phyloP scores from a whole-genome alignment of 306 rosid genomes.

The Gillenia trifoliata region DNA sequence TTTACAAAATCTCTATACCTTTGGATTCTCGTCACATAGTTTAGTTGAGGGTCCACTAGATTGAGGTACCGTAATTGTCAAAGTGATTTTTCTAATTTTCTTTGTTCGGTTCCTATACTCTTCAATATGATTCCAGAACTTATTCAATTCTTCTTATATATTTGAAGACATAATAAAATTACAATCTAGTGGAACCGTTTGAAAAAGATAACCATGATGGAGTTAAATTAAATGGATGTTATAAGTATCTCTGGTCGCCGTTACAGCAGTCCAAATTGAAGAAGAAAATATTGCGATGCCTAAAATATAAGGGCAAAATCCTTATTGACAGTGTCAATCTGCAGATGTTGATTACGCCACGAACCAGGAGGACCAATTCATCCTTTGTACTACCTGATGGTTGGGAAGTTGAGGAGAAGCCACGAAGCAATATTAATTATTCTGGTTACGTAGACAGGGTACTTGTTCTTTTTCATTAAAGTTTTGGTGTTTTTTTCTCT shows the following conservation, averaged over 20 bases:
- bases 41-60: neutral
- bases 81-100: neutral
- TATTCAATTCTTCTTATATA: neutral
- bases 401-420: conserved; percentile 35
- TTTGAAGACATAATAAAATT: neutral
- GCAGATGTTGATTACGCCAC: conserved; percentile 22
- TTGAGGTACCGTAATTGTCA: neutral
- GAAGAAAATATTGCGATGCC: neutral
- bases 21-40: neutral
- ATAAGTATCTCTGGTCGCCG: neutral
- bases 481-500: neutral
- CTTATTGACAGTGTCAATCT: conserved; percentile 7
- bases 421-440: conserved; percentile 12
- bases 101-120: neutral
- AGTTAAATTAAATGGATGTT: neutral
- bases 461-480: conserved; percentile 5
- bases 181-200: neutral
- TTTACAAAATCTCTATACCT: neutral
- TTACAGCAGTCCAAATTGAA: neutral
- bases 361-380: conserved; percentile 1
- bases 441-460: conserved; percentile 25
- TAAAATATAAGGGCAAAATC: neutral
- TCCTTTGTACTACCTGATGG: conserved; percentile 31
- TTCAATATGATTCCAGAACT: neutral
- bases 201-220: neutral